Evolutionary conservation across 2,329 filamentous ascomycete genomes (phyloP).

Genomic region (Alternaria longipes): DNA sequence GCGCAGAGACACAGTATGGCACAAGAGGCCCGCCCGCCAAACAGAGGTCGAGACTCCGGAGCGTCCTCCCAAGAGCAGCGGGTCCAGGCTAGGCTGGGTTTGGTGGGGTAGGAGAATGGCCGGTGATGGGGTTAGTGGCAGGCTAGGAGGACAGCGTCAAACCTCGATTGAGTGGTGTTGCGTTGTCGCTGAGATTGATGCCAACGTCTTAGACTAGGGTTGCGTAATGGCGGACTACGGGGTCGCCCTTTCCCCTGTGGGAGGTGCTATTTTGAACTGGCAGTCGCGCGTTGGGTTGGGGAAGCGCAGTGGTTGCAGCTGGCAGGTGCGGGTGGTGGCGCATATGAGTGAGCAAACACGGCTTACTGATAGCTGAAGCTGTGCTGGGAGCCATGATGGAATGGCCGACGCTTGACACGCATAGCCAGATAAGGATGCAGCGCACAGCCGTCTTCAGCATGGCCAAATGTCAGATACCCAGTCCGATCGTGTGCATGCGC

Average conservation of each 20-base stretch:
- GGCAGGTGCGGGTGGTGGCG: constrained; percentile 16
- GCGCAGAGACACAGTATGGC: constrained; percentile 1
- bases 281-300: neutral
- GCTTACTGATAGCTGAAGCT: neutral
- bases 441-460: constrained; percentile 17
- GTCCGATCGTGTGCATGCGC: constrained; percentile 14
- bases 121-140: neutral
- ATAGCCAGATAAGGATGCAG: constrained; percentile 17
- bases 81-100: constrained; percentile 12
- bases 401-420: constrained; percentile 11
- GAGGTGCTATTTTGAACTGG: neutral
- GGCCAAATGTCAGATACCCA: constrained; percentile 13
- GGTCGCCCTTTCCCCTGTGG: constrained; percentile 13
- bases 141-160: constrained; percentile 6
- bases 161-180: constrained; percentile 10
- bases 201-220: constrained; percentile 4
- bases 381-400: constrained; percentile 10
- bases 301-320: constrained; percentile 11
- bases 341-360: constrained; percentile 6
- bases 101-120: constrained; percentile 15
- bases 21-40: neutral
- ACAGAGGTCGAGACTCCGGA: constrained; percentile 12
- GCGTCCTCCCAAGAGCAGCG: neutral
- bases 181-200: constrained; percentile 1
- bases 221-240: neutral